A percentile compares a stretch with the other conserved stretches of the same genome.
These are phyloP conservation scores for Cutaneotrichosporon dermatis DNA, from an alignment of 1,284 basidiomycete genomes.

Conservation along the genomic window DNA sequence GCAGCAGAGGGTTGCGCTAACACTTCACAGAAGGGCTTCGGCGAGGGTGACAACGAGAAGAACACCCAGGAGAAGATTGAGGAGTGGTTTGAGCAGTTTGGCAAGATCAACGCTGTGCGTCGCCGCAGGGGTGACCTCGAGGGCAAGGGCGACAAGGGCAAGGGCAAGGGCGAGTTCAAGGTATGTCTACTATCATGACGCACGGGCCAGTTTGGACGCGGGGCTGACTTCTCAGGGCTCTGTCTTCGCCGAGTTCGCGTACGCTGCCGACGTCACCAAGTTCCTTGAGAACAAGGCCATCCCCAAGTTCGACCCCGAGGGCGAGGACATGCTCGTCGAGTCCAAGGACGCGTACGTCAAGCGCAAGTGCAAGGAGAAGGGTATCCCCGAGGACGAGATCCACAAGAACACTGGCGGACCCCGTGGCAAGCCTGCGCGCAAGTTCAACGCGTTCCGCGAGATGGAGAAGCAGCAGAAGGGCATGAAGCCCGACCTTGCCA, in stretches of 20 bases:
- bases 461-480: slow-evolving; percentile 56
- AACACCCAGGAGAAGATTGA: slow-evolving; percentile 72
- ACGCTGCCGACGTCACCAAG: slow-evolving; percentile 63
- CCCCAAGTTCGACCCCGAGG: slow-evolving; percentile 66
- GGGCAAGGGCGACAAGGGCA: slow-evolving; percentile 54
- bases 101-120: slow-evolving; percentile 76
- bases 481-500: slow-evolving; percentile 32
- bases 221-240: slow-evolving; percentile 60
- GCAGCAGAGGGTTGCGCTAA: too few relatives aligned
- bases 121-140: slow-evolving; percentile 64
- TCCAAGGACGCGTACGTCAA: slow-evolving; percentile 89
- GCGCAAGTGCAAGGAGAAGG: slow-evolving; percentile 98
- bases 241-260: slow-evolving; percentile 85
- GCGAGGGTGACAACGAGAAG: slow-evolving; percentile 57
- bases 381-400: slow-evolving; percentile 56
- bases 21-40: slow-evolving; percentile 77
- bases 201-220: slow-evolving; percentile 8
- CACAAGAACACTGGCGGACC: slow-evolving; percentile 48
- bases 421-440: slow-evolving; percentile 43
- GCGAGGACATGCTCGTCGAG: slow-evolving; percentile 71
- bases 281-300: slow-evolving; percentile 78
- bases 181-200: slow-evolving; percentile 45
- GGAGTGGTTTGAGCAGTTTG: slow-evolving; percentile 74
- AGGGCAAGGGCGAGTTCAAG: slow-evolving; percentile 74
- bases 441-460: slow-evolving; percentile 87